Conservation (phyloP, 2,329 filamentous ascomycete genomes). For the Talaromyces sp. region DNA sequence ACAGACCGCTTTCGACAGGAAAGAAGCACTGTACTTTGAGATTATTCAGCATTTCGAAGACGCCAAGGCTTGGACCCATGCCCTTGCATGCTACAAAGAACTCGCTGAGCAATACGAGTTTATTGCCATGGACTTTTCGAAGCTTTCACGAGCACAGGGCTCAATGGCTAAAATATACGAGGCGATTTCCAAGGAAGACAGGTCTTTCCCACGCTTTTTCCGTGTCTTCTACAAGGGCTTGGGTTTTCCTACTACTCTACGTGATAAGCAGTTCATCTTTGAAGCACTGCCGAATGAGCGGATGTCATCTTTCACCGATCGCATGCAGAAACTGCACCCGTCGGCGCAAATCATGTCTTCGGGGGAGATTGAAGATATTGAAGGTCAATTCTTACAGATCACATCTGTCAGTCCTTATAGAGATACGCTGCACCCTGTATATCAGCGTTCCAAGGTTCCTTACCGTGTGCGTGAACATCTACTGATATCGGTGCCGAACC, state of each 20-base stretch:
- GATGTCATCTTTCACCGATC: conserved; percentile 76
- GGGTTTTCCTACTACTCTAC: conserved; percentile 73
- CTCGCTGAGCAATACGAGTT: conserved; percentile 86
- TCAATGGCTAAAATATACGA: conserved; percentile 93
- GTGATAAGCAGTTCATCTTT: conserved; percentile 90
- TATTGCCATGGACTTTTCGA: conserved; percentile 84
- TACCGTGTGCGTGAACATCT: conserved; percentile 82
- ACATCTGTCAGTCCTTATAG: conserved; percentile 76
- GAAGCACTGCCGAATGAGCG: conserved; percentile 75
- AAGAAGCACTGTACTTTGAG: conserved; percentile 85
- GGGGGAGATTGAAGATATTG: conserved; percentile 69
- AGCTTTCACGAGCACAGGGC: conserved; percentile 80
- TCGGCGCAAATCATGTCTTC: conserved; percentile 72
- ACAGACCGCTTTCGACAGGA: conserved; percentile 85
- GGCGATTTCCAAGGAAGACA: conserved; percentile 75
- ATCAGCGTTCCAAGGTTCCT: conserved; percentile 79
- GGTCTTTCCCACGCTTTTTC: conserved; percentile 78
- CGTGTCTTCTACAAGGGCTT: conserved; percentile 84
- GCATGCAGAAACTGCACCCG: conserved; percentile 87
- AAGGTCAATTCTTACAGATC: conserved; percentile 85
- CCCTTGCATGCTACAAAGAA: conserved; percentile 82
- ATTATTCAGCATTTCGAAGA: conserved; percentile 96
- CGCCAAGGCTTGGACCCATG: conserved; percentile 88
- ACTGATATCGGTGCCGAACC: conserved; percentile 68
- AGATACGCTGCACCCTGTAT: conserved; percentile 75